A percentile compares a stretch with the other conserved stretches of the same genome.
Conservation (phyloP, 352 stramenopile genomes). For the Hyaloperonospora arabidopsidis region DNA sequence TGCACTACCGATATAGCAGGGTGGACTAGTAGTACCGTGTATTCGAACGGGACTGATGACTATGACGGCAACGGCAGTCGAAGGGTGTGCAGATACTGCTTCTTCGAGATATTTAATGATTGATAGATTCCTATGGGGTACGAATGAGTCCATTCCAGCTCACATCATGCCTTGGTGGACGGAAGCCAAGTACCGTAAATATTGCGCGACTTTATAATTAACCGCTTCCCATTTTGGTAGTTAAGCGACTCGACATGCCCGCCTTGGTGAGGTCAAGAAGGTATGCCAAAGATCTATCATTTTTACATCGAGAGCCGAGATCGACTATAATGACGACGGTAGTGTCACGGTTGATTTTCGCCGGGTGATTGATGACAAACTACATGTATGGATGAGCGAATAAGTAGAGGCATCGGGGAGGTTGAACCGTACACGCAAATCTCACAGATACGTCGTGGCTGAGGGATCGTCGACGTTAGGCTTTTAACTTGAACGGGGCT, state of each 20-base stretch:
- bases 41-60: not conserved
- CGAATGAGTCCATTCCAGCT: too few species aligned
- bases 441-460: not conserved
- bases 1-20: not conserved
- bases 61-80: not conserved
- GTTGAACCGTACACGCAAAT: not conserved
- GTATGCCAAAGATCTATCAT: not conserved
- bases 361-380: not conserved
- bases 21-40: not conserved
- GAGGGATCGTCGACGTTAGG: not conserved
- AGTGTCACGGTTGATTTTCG: not conserved
- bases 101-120: too few species aligned
- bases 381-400: not conserved
- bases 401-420: not conserved
- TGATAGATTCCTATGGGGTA: too few species aligned
- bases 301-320: too few species aligned
- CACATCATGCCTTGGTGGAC: too few species aligned
- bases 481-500: not conserved
- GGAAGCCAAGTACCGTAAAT: too few species aligned
- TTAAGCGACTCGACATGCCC: too few species aligned
- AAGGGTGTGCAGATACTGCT: not conserved
- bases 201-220: too few species aligned
- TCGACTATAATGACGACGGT: not conserved
- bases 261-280: too few species aligned
- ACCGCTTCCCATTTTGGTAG: too few species aligned